Evolutionary conservation across 768 basidiomycete genomes (phyloP).

Genomic region (Grammothele lineata): DNA sequence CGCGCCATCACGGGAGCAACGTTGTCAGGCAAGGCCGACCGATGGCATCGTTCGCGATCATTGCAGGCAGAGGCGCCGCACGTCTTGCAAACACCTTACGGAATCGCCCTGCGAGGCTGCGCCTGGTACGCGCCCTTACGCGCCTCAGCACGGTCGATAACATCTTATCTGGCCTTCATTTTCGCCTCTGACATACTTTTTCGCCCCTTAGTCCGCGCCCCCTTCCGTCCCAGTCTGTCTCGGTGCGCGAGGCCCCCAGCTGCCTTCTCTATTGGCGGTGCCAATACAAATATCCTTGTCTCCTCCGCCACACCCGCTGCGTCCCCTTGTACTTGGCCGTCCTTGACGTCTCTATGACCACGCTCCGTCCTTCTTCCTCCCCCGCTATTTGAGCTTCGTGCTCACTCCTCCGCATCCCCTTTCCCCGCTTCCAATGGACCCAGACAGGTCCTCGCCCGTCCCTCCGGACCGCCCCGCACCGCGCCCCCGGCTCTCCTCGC

Average conservation of each 20-base stretch:
- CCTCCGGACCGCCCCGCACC: constrained; percentile 25
- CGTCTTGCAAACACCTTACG: constrained; percentile 15
- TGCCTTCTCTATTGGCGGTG: constrained; percentile 11
- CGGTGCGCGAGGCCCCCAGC: constrained; percentile 22
- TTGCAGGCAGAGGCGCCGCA: constrained; percentile 15
- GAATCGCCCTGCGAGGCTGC: constrained; percentile 17
- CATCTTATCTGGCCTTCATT: constrained; percentile 26
- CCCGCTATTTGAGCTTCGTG: constrained; percentile 14
- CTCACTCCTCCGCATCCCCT: constrained; percentile 1
- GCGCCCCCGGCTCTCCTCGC: constrained; percentile 23
- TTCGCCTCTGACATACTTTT: constrained; percentile 17
- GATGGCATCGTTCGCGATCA: constrained; percentile 21
- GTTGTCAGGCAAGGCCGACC: constrained; percentile 21
- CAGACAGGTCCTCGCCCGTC: constrained; percentile 32
- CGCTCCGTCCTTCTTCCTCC: constrained; percentile 12
- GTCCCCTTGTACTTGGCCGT: constrained; percentile 14
- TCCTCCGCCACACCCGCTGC: neutral
- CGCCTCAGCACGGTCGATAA: constrained; percentile 22
- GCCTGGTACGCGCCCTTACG: no score
- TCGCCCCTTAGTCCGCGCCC: constrained; percentile 20
- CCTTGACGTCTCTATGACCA: constrained; percentile 19
- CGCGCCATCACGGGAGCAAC: constrained; percentile 21
- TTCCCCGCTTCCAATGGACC: constrained; percentile 30
- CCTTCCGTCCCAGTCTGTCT: constrained; percentile 15
- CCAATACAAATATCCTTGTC: constrained; percentile 16